Percentiles rank a stretch among this genome's conserved stretches.
Conservation (phyloP, 371 early-diverging fungal species). For the Lichtheimia corymbifera region DNA sequence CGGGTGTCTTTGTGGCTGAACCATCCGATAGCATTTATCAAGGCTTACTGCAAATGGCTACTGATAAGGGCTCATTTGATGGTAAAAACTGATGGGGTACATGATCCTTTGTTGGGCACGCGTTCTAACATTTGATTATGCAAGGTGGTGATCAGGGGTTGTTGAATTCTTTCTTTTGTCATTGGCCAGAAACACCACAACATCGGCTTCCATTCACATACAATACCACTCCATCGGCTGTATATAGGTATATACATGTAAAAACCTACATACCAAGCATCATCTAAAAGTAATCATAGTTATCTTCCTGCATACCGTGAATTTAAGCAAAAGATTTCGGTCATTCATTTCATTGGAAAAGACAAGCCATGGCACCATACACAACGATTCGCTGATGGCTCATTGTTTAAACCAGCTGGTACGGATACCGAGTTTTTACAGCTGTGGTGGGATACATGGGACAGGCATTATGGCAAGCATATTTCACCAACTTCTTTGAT, state of each 20-base stretch:
- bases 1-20: constrained; percentile 86
- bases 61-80: constrained; percentile 73
- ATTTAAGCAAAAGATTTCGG: constrained; percentile 67
- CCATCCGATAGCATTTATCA: constrained; percentile 62
- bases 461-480: constrained; percentile 53
- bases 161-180: constrained; percentile 82
- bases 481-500: background rate
- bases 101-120: background rate
- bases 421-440: constrained; percentile 52
- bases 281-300: constrained; percentile 24
- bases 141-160: constrained; percentile 96
- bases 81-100: constrained; percentile 41
- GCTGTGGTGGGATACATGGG: constrained; percentile 76
- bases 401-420: constrained; percentile 49
- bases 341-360: constrained; percentile 90
- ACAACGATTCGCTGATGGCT: constrained; percentile 65
- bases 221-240: constrained; percentile 89
- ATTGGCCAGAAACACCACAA: constrained; percentile 70
- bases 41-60: constrained; percentile 56
- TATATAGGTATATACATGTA: constrained; percentile 71
- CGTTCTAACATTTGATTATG: too few relatives aligned
- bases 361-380: constrained; percentile 88
- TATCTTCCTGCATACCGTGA: constrained; percentile 76
- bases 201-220: constrained; percentile 86
- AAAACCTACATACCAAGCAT: background rate